Percentiles rank a stretch among this genome's conserved stretches.
Conservation (phyloP, 495 filamentous ascomycete genomes). For the Parmelia sp. region DNA sequence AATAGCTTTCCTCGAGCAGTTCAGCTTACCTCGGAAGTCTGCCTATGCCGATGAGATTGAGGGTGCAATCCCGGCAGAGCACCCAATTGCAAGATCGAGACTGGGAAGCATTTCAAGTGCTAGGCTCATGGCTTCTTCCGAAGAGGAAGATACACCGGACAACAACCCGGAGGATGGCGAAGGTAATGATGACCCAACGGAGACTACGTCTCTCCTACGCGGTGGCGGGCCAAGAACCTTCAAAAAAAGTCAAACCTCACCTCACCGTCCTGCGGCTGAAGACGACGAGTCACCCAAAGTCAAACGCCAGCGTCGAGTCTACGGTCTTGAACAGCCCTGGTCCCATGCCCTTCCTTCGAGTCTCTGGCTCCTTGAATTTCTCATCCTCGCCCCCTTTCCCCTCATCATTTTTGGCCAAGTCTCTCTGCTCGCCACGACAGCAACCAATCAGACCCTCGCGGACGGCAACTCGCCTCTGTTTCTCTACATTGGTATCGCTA, state of each 20-base stretch:
- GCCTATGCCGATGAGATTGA: constrained; percentile 51
- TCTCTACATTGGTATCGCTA: constrained; percentile 63
- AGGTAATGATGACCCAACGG: constrained; percentile 56
- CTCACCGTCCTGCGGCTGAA: constrained; percentile 40
- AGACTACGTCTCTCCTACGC: constrained; percentile 74
- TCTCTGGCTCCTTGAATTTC: constrained; percentile 81
- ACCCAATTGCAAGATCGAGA: constrained; percentile 29
- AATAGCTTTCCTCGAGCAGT: constrained; percentile 71
- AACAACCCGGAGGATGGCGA: constrained; percentile 41
- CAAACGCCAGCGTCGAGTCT: constrained; percentile 45
- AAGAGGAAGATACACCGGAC: constrained; percentile 29
- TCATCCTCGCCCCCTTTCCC: constrained; percentile 69
- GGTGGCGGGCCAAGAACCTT: constrained; percentile 60
- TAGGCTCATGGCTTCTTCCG: constrained; percentile 33
- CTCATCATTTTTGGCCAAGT: constrained; percentile 70
- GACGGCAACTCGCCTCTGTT: constrained; percentile 62
- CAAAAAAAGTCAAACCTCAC: constrained; percentile 53
- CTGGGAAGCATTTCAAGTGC: constrained; percentile 41
- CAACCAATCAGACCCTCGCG: constrained; percentile 70
- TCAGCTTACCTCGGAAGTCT: constrained; percentile 64
- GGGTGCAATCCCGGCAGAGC: constrained; percentile 16
- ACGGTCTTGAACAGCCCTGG: constrained; percentile 80
- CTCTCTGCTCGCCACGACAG: constrained; percentile 63
- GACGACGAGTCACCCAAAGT: constrained; percentile 26
- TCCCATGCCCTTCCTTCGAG: constrained; percentile 68